Conservation (phyloP, 352 stramenopile genomes). For the Phytophthora hibernalis region DNA sequence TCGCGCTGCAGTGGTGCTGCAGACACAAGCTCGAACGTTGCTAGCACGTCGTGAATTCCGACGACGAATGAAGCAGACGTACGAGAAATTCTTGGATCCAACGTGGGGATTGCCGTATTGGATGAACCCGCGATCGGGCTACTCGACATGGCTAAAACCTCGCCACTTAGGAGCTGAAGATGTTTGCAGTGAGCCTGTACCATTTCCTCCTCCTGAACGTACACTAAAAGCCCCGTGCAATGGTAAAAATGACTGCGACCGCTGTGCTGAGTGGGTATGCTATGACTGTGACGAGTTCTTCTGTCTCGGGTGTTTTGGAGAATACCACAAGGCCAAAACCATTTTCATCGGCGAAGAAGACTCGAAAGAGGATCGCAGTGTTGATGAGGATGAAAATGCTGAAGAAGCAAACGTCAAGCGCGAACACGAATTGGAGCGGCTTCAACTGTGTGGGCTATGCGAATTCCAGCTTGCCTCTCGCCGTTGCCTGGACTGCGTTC, state of each 20-base stretch:
- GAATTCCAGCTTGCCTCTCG: slow-evolving; percentile 71
- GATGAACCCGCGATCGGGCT: slow-evolving; percentile 70
- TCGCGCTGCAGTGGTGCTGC: slow-evolving; percentile 41
- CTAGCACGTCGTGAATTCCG: slow-evolving; percentile 46
- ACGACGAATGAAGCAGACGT: slow-evolving; percentile 46
- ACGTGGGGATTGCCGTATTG: slow-evolving; percentile 72
- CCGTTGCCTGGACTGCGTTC: slow-evolving; percentile 49
- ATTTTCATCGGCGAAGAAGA: slow-evolving; percentile 7
- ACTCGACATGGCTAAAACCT: slow-evolving; percentile 78
- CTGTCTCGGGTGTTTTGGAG: slow-evolving; percentile 47
- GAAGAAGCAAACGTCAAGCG: slow-evolving; percentile 4
- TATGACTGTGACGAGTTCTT: slow-evolving; percentile 69
- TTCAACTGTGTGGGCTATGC: slow-evolving; percentile 62
- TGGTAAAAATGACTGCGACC: slow-evolving; percentile 45
- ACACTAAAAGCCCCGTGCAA: slow-evolving; percentile 55
- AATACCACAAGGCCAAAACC: slow-evolving; percentile 49
- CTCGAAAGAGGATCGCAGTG: background rate
- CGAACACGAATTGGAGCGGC: slow-evolving; percentile 48
- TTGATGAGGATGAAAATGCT: slow-evolving; percentile 4
- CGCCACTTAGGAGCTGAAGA: slow-evolving; percentile 57
- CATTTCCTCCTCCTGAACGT: slow-evolving; percentile 47
- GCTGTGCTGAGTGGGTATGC: slow-evolving; percentile 67
- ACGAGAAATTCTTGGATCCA: slow-evolving; percentile 80
- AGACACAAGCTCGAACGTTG: slow-evolving; percentile 39
- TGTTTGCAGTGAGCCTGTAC: slow-evolving; percentile 53